Evolutionary conservation across 345 rosid species (phyloP), one percentile per base, ranked within the genome.

Genomic region (Syzygium oleosum): DNA sequence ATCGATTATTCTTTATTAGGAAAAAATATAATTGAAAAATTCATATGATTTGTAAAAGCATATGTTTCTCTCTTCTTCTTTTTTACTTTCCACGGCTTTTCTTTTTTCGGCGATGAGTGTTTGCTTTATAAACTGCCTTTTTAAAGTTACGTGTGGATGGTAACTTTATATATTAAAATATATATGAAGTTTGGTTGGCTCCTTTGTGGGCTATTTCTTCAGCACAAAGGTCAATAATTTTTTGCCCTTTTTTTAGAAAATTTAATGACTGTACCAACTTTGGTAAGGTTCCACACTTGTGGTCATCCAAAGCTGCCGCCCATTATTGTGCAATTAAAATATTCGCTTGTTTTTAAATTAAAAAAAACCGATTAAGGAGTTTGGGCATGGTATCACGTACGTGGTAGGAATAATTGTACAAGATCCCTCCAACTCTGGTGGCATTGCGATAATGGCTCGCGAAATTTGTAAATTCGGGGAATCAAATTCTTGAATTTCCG

Each of bases 371-470:
- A 68, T 31, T 31, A 16, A 5, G 2, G 25, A 68, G 34, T 17
- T 9, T 16, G 1, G 23, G 79, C 79, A 10, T 17, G 79, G 73
- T 0, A 8, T 17, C 43, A 0, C 79, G 5, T 7, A 7, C 9
- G 11, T 16, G 2, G 4, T 9, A 34, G 80, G 25, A 34, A 9
- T 4, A 31, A 68, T 5, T 1, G 14, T 34, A 9, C 25, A 9
- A 9, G 19, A 22, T 68, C 1, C 38, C 73, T n/a, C 3, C 0
- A 12, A 17, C 14, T 61, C n/a, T 12, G 68, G 12, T 12, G 6
- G 8, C 16, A 14, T 5, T 27, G 31, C 68, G 31, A 29, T 7
- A 3, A 59, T 27, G 12, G 34, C 31, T 5, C 31, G 27, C n/a
- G 68, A 5, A 13, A 34, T 61, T n/a, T 61, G 19, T n/a, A 14